Conservation (phyloP, 1,284 basidiomycete species). For the Melampsora medusae region DNA sequence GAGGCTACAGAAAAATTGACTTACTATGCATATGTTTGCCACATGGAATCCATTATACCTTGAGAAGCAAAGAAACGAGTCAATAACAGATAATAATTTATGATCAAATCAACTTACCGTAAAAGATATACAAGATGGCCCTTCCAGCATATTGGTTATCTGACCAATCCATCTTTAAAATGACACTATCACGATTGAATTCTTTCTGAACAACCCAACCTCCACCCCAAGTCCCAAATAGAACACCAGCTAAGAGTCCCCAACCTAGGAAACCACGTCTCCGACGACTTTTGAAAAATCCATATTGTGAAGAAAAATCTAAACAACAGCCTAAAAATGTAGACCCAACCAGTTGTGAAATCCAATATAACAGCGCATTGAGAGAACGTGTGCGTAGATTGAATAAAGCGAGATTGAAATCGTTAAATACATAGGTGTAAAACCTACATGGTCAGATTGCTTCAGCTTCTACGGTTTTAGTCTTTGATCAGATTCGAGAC, state of each 20-base stretch:
- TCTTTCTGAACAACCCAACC: conserved; percentile 50
- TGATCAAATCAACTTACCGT: conserved; percentile 47
- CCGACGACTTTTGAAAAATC: conserved; percentile 46
- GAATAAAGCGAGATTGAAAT: conserved; percentile 52
- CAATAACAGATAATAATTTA: neutral
- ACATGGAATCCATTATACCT: conserved; percentile 42
- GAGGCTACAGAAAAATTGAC: neutral
- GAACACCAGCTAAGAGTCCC: conserved; percentile 48
- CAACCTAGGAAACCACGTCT: conserved; percentile 50
- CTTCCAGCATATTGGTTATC: conserved; percentile 47
- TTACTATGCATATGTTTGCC: conserved; percentile 44
- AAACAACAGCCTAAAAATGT: conserved; percentile 46
- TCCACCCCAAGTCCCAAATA: conserved; percentile 51
- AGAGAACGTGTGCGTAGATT: conserved; percentile 53
- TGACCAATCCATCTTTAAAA: conserved; percentile 33
- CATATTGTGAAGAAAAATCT: conserved; percentile 46
- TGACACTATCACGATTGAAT: conserved; percentile 47
- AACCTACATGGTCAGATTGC: conserved; percentile 12
- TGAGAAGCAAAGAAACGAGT: neutral
- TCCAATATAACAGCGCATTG: conserved; percentile 56
- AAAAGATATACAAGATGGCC: conserved; percentile 51
- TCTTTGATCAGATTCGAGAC: neutral
- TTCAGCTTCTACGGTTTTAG: no score
- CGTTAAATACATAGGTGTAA: conserved; percentile 45
- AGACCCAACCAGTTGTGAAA: conserved; percentile 52